These are phyloP conservation scores for Wickerhamiella galacta DNA, from an alignment of 805 yeast genomes.

Conservation along the genomic window DNA sequence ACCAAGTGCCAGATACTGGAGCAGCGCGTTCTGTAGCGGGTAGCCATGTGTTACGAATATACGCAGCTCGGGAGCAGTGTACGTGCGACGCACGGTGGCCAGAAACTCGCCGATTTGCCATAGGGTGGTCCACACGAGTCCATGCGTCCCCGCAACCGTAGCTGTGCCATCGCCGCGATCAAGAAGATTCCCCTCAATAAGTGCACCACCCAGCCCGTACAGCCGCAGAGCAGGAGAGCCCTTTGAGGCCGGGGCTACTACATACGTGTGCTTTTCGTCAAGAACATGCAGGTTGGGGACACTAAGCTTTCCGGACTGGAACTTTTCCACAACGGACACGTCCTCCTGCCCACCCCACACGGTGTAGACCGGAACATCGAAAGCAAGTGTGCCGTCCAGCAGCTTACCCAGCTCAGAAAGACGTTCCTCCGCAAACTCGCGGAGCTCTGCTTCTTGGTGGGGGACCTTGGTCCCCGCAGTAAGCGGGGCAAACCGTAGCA, in stretches of 20 bases:
- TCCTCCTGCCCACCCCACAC: conserved; percentile 69
- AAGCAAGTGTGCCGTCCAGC: conserved; percentile 27
- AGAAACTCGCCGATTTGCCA: conserved; percentile 54
- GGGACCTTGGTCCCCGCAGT: conserved; percentile 33
- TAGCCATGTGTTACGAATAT: conserved; percentile 53
- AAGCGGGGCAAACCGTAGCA: conserved; percentile 51
- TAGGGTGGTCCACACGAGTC: conserved; percentile 59
- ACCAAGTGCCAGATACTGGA: conserved; percentile 49
- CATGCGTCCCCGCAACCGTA: conserved; percentile 41
- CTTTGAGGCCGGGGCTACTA: conserved; percentile 23
- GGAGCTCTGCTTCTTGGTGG: conserved; percentile 32
- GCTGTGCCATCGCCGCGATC: conserved; percentile 40
- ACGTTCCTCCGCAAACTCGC: conserved; percentile 22
- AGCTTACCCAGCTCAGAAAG: conserved; percentile 39
- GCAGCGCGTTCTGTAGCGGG: conserved; percentile 49
- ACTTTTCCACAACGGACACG: conserved; percentile 44
- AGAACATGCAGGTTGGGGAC: conserved; percentile 44
- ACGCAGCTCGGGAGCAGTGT: conserved; percentile 32
- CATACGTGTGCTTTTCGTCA: conserved; percentile 38
- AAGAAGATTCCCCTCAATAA: conserved; percentile 49
- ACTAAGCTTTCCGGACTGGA: conserved; percentile 34
- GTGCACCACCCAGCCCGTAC: conserved; percentile 58
- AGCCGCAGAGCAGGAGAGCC: conserved; percentile 35
- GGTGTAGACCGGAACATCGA: conserved; percentile 53
- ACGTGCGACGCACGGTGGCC: conserved; percentile 28